These are phyloP conservation scores for Mycena leptocephala DNA, from an alignment of 768 basidiomycete genomes.

Conservation along the genomic window DNA sequence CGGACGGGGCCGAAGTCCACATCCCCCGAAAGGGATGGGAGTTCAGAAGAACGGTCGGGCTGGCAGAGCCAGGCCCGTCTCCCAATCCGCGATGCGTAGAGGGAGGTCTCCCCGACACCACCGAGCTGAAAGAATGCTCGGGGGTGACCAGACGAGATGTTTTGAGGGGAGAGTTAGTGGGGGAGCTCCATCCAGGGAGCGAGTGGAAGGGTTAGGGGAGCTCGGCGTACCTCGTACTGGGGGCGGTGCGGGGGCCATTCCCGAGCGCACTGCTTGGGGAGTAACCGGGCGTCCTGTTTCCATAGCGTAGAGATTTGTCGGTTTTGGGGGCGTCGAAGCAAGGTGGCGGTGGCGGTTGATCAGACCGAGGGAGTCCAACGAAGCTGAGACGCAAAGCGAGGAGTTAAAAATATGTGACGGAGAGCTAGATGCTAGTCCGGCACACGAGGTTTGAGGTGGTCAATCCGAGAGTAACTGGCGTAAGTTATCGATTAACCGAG, in stretches of 20 bases:
- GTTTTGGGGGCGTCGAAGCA: not conserved
- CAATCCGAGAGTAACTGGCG: no score
- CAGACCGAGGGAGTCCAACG: no score
- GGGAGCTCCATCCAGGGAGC: not conserved
- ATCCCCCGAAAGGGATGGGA: not conserved
- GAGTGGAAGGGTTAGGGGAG: conserved; percentile 10
- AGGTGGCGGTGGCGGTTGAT: no score
- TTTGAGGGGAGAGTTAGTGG: not conserved
- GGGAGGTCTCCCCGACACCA: conserved; percentile 9
- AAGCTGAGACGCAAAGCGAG: no score
- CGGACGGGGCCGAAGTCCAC: not conserved
- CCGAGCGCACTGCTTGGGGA: not conserved
- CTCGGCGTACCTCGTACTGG: conserved; percentile 4
- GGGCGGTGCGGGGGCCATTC: conserved; percentile 6
- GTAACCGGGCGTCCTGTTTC: not conserved
- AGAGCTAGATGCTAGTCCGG: no score
- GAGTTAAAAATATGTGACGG: no score
- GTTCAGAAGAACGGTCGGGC: not conserved
- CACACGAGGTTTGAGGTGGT: no score
- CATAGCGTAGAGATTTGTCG: not conserved
- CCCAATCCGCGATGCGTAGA: not conserved
- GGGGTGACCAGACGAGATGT: conserved; percentile 1
- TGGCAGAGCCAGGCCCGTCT: not conserved
- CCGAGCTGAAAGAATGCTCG: not conserved
- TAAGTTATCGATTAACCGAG: no score